Evolutionary conservation across 2,329 filamentous ascomycete genomes (phyloP), one percentile per base, ranked within the genome.

Genomic region (Sphaerulina musiva): DNA sequence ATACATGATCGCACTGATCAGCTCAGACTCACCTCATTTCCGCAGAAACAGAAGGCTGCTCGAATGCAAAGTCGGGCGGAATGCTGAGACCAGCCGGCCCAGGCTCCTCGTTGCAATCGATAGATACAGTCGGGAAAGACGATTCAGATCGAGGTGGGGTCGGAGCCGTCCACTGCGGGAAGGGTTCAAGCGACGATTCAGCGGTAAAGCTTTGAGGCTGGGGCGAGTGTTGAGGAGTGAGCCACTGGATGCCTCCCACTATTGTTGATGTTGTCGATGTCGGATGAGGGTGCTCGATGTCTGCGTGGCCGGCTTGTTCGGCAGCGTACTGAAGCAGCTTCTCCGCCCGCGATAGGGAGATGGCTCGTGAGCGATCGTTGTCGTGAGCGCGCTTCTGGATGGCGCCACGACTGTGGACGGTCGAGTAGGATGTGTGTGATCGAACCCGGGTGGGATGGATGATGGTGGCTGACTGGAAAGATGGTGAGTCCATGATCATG

Each of bases 81-180:
- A 57, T 50, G 49, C 57, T 55, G 53, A 59, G 60, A 36, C 56
- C 57, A 46, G 59, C 55, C 17, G 63, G 54, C 11, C 58, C 59
- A 17, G 59, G 51, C 36, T 67, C 62, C 23, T 68, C 62, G 55
- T 56, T 60, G 29, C 59, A 54, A 48, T 68, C 67, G 49, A 68
- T 49, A 1, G 64, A 62, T 2, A 69, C 56, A n/a, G 53, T 60
- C 26, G 66, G 65, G 12, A 67, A 54, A 42, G 65, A 64, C 9
- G 66, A 68, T 48, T 69, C 67, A 34, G 67, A 69, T 48, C 61
- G 60, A 39, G 67, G 67, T 43, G 66, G 67, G 39, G 66, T 69
- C 20, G 67, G 67, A 9, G 62, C 62, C 9, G 62, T 62, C 67
- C 66, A 69, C 53, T 62, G 57, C 41, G 64, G 62, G 49, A 65